Percentiles rank a stretch among this genome's conserved stretches.
phyloP scores from a whole-genome alignment of 331 rosid genomes.

The Acacia concinna region DNA sequence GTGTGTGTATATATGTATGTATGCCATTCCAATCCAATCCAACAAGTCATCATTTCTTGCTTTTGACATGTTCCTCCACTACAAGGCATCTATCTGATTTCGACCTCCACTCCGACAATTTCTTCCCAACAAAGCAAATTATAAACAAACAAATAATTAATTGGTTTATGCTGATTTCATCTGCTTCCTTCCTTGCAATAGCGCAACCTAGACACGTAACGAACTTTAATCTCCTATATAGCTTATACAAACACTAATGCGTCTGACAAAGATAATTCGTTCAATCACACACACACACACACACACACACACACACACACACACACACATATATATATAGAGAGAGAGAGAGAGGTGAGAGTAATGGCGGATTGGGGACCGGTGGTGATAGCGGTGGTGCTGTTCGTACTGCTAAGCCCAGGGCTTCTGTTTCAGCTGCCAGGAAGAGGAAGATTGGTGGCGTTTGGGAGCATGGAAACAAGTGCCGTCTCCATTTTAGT shows the following conservation, averaged over 20 bases:
- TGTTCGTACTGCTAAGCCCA: constrained; percentile 63
- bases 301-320: too few species aligned
- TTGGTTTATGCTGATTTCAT: constrained; percentile 19
- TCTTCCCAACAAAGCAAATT: background rate
- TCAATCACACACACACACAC: background rate
- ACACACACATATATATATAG: too few species aligned
- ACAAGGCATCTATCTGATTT: constrained; percentile 31
- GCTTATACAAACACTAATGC: background rate
- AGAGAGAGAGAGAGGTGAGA: background rate
- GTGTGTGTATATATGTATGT: too few species aligned
- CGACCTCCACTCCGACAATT: constrained; percentile 16
- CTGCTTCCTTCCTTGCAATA: background rate
- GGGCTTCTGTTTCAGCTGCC: constrained; percentile 67
- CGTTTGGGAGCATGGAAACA: constrained; percentile 55
- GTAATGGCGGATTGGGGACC: constrained; percentile 77
- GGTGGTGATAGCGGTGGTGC: constrained; percentile 69
- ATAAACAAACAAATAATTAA: background rate
- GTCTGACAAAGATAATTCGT: background rate
- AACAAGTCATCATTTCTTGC: background rate
- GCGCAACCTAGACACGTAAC: background rate
- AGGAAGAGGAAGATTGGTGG: constrained; percentile 47
- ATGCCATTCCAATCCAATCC: constrained; percentile 15
- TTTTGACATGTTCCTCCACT: constrained; percentile 6
- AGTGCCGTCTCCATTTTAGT: constrained; percentile 55
- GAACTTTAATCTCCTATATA: background rate